A percentile compares a stretch with the other conserved stretches of the same genome.
phyloP scores from a whole-genome alignment of 805 yeast genomes.

The Starmerella geochares region DNA sequence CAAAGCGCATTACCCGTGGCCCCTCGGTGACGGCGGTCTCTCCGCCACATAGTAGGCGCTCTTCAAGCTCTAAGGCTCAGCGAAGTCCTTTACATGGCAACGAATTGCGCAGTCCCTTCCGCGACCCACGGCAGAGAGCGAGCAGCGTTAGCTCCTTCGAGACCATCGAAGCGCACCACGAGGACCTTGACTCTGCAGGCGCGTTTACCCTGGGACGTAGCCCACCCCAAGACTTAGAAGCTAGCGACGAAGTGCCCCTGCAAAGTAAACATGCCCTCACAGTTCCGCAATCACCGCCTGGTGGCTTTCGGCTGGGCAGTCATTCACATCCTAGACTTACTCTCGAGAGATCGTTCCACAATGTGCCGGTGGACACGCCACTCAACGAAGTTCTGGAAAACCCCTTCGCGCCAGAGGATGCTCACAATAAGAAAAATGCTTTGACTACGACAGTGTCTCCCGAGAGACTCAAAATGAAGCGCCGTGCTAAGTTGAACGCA shows the following conservation, averaged over 20 bases:
- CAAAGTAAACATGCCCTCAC: neutral
- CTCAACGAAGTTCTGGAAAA: neutral
- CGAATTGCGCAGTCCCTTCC: neutral
- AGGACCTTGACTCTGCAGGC: neutral
- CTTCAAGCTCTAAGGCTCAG: neutral
- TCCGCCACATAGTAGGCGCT: neutral
- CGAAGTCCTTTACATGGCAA: neutral
- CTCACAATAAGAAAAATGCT: neutral
- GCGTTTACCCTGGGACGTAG: neutral
- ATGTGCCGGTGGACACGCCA: constrained; percentile 8
- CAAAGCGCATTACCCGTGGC: neutral
- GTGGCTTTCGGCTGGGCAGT: neutral
- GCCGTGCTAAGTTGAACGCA: neutral
- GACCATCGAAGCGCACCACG: neutral
- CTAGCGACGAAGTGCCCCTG: neutral
- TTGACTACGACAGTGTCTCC: neutral
- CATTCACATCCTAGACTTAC: constrained; percentile 4
- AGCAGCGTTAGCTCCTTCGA: neutral
- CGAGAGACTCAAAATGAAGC: neutral
- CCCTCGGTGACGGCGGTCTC: neutral
- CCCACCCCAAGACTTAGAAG: neutral
- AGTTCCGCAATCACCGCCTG: constrained; percentile 3
- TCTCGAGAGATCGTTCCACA: constrained; percentile 13
- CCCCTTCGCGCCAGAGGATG: constrained; percentile 1
- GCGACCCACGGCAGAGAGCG: neutral